Conservation (phyloP, 768 basidiomycete species). For the Boletus pseudo-olivaceus region DNA sequence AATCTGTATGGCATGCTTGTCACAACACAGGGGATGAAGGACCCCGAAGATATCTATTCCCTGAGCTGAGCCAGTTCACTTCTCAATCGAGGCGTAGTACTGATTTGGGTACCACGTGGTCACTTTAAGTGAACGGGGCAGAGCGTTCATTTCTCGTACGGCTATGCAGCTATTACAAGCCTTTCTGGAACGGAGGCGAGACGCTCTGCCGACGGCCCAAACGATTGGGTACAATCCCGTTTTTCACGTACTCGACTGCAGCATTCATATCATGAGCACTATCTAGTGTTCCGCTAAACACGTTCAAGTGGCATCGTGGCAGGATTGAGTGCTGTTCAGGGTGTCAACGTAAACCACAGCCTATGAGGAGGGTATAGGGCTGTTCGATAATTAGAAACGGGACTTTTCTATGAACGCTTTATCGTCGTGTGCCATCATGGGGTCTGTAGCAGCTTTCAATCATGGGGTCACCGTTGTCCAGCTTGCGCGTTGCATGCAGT, state of each 20-base stretch:
- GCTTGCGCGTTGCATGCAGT: conserved; percentile 15
- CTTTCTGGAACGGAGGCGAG: conserved; percentile 21
- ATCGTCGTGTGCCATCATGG: conserved; percentile 15
- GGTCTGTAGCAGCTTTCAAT: conserved; percentile 11
- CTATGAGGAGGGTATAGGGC: conserved; percentile 20
- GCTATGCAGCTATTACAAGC: conserved; percentile 10
- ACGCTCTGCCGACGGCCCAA: conserved; percentile 20
- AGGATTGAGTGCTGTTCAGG: conserved; percentile 23
- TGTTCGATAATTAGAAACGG: conserved; percentile 19
- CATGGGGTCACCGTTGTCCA: conserved; percentile 9
- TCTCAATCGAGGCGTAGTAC: background rate
- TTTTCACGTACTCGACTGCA: conserved; percentile 24
- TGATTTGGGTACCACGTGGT: conserved; percentile 19
- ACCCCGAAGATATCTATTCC: conserved; percentile 22
- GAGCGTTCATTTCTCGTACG: conserved; percentile 2
- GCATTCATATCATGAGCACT: conserved; percentile 20
- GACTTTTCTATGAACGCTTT: conserved; percentile 6
- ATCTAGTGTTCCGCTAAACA: conserved; percentile 13
- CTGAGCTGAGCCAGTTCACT: conserved; percentile 22
- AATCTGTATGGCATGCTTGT: background rate
- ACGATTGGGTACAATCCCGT: conserved; percentile 19
- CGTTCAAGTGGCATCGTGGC: conserved; percentile 23
- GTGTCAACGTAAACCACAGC: conserved; percentile 31
- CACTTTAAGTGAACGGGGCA: conserved; percentile 1
- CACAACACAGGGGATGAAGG: conserved; percentile 5